Percentiles rank a stretch among this genome's conserved stretches.
Evolutionary conservation across 495 filamentous ascomycete species (phyloP).

Genomic region (Talaromyces liani): DNA sequence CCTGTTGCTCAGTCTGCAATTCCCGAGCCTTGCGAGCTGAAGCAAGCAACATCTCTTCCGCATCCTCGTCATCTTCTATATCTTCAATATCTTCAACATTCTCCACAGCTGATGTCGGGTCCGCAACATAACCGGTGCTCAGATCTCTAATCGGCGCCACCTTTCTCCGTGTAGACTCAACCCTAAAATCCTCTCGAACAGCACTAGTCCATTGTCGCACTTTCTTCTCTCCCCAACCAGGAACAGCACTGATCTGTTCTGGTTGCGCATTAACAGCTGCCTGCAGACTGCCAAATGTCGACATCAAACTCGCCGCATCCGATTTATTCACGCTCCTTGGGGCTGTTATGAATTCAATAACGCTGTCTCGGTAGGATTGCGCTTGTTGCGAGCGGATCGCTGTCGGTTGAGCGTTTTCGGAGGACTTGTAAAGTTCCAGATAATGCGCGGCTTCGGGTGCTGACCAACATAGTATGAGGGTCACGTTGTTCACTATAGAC

Average conservation of each 20-base stretch:
- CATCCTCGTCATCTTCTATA: constrained; percentile 29
- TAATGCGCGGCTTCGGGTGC: constrained; percentile 89
- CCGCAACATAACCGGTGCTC: constrained; percentile 16
- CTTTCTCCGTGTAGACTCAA: constrained; percentile 57
- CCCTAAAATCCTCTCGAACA: constrained; percentile 77
- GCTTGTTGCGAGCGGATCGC: constrained; percentile 78
- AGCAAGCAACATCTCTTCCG: constrained; percentile 22
- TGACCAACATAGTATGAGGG: constrained; percentile 87
- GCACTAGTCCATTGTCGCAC: constrained; percentile 73
- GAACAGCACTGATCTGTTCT: constrained; percentile 73
- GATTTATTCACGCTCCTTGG: constrained; percentile 90
- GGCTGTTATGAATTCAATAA: constrained; percentile 90
- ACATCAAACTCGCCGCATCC: constrained; percentile 80
- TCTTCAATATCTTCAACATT: constrained; percentile 22
- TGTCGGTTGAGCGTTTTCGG: constrained; percentile 73
- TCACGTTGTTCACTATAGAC: constrained; percentile 83
- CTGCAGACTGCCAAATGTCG: constrained; percentile 78
- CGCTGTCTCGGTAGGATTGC: constrained; percentile 71
- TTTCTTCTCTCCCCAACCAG: constrained; percentile 95
- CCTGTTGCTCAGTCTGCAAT: neutral
- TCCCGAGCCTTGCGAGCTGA: constrained; percentile 8
- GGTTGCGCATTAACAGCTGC: constrained; percentile 80
- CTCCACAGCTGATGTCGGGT: constrained; percentile 26
- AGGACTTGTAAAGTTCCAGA: constrained; percentile 88
- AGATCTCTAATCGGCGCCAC: constrained; percentile 20